Evolutionary conservation across 805 yeast genomes (phyloP).

Genomic region (Candida succiphila): DNA sequence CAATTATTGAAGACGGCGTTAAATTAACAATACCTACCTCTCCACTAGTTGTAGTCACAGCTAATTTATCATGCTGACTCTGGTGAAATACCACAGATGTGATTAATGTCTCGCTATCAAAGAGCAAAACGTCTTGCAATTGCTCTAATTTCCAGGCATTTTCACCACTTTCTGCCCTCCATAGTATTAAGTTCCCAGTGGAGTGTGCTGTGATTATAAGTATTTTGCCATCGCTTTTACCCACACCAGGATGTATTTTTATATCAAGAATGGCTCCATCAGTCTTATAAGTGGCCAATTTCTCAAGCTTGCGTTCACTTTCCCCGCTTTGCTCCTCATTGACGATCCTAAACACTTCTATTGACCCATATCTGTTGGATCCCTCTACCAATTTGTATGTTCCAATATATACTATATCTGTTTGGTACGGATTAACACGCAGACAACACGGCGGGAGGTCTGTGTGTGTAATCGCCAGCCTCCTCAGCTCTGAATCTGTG

Average conservation of each 20-base stretch:
- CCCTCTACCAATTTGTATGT: slow-evolving; percentile 66
- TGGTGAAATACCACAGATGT: slow-evolving; percentile 60
- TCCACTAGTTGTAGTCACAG: slow-evolving; percentile 66
- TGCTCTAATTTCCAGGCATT: slow-evolving; percentile 11
- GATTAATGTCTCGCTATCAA: slow-evolving; percentile 34
- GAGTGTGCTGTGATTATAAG: slow-evolving; percentile 63
- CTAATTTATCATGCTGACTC: slow-evolving; percentile 21
- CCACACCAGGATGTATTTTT: slow-evolving; percentile 54
- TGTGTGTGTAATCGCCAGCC: slow-evolving; percentile 28
- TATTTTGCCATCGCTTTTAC: slow-evolving; percentile 33
- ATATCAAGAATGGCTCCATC: slow-evolving; percentile 70
- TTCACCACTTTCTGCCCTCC: slow-evolving; percentile 32
- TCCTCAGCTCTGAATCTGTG: slow-evolving; percentile 1
- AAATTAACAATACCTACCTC: slow-evolving; percentile 34
- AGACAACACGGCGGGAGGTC: slow-evolving; percentile 79
- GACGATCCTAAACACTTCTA: slow-evolving; percentile 29
- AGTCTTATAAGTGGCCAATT: slow-evolving; percentile 24
- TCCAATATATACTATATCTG: slow-evolving; percentile 50
- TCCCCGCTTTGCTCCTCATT: slow-evolving; percentile 4
- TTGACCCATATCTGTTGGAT: slow-evolving; percentile 55
- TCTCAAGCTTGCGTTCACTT: slow-evolving; percentile 6
- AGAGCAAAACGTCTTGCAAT: slow-evolving; percentile 30
- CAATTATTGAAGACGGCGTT: neutral
- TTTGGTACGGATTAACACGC: slow-evolving; percentile 43
- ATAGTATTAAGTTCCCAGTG: slow-evolving; percentile 61